These are phyloP conservation scores for Paraconiothyrium brasiliense DNA, from an alignment of 2,329 filamentous ascomycete species.

Conservation along the genomic window DNA sequence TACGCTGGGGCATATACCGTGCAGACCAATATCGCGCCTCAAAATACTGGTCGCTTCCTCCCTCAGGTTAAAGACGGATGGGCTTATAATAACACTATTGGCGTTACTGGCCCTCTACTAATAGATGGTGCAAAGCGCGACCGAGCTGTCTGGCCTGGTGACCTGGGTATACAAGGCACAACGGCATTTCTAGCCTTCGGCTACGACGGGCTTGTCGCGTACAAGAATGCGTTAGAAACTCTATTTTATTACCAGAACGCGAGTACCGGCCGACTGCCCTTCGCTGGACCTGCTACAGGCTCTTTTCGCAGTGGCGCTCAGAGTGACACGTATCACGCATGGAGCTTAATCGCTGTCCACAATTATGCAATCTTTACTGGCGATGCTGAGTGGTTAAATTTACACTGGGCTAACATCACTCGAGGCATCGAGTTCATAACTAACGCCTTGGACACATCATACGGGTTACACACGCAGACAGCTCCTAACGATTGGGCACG, in stretches of 20 bases:
- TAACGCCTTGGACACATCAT: constrained; percentile 18
- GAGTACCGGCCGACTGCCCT: constrained; percentile 28
- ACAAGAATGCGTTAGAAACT: constrained; percentile 27
- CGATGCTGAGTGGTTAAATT: constrained; percentile 23
- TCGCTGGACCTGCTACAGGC: constrained; percentile 26
- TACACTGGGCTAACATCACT: constrained; percentile 26
- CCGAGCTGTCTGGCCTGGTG: constrained; percentile 48
- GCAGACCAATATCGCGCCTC: constrained; percentile 49
- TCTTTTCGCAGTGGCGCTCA: constrained; percentile 23
- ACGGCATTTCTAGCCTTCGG: constrained; percentile 22
- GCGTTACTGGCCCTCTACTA: constrained; percentile 45
- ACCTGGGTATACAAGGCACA: constrained; percentile 29
- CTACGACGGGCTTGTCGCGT: constrained; percentile 24
- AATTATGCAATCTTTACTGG: constrained; percentile 30
- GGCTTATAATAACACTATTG: constrained; percentile 49
- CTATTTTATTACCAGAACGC: constrained; percentile 34
- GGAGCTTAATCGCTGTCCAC: constrained; percentile 32
- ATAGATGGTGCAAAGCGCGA: constrained; percentile 54
- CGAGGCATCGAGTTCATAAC: constrained; percentile 28
- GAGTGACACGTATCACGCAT: constrained; percentile 36
- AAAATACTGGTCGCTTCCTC: constrained; percentile 43
- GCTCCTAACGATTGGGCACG: constrained; percentile 43
- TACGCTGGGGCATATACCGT: constrained; percentile 60
- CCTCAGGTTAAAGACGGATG: constrained; percentile 37
- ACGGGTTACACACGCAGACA: constrained; percentile 29